Percentiles rank a stretch among this genome's conserved stretches.
Evolutionary conservation across 257 asterid species (phyloP).

Genomic region (Solanum pimpinellifolium): DNA sequence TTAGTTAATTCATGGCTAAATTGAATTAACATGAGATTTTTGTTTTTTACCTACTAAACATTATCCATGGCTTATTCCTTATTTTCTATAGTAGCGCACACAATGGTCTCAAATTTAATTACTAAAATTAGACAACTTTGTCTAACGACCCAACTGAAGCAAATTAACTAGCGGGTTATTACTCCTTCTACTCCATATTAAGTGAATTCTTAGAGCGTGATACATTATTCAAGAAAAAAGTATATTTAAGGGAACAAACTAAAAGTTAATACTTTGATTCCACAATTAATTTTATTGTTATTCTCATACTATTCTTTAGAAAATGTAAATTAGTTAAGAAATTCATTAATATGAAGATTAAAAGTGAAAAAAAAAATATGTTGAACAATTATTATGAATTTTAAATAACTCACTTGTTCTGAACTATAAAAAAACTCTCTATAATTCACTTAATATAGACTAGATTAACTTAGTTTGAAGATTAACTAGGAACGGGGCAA

Average conservation of each 20-base stretch:
- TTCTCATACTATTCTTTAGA: too few species aligned
- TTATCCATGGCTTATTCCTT: not conserved
- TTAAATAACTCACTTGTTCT: too few species aligned
- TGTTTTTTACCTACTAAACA: not conserved
- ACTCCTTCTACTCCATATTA: not conserved
- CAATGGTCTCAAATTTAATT: not conserved
- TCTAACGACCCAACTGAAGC: not conserved
- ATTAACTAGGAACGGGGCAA: too few species aligned
- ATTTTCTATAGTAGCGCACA: not conserved
- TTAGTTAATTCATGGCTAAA: not conserved
- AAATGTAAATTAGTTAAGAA: not conserved
- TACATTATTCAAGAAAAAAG: too few species aligned
- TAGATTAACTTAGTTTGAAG: too few species aligned
- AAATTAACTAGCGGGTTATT: not conserved
- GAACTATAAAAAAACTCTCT: not conserved
- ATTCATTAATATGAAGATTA: not conserved
- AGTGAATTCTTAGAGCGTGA: not conserved
- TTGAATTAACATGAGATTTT: not conserved
- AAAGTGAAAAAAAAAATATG: not conserved
- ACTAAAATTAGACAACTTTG: not conserved
- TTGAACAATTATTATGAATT: too few species aligned
- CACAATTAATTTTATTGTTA: not conserved
- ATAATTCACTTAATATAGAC: not conserved
- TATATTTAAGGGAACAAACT: not conserved
- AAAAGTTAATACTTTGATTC: too few species aligned